Percentiles rank a stretch among this genome's conserved stretches.
Conservation (phyloP, 768 basidiomycete genomes). For the Nidularia pulvinata region DNA sequence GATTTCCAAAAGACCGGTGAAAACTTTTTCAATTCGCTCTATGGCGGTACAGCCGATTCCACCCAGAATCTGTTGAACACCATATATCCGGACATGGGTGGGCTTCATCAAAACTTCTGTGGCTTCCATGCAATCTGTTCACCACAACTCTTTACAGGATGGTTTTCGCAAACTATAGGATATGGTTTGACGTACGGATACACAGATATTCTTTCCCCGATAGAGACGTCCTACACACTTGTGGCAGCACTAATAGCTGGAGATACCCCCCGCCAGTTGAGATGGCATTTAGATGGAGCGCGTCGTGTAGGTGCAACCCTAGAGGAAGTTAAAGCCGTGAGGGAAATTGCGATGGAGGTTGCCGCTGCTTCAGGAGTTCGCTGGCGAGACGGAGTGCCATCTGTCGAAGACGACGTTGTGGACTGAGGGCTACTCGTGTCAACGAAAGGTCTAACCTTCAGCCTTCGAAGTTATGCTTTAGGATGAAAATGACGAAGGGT, state of each 20-base stretch:
- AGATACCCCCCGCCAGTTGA: conserved; percentile 62
- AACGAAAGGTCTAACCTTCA: too few relatives aligned
- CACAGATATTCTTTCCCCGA: conserved; percentile 39
- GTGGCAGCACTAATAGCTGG: conserved; percentile 61
- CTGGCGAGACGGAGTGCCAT: conserved; percentile 56
- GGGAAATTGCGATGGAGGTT: conserved; percentile 53
- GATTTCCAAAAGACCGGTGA: conserved; percentile 41
- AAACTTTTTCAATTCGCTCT: conserved; percentile 44
- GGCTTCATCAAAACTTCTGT: conserved; percentile 8
- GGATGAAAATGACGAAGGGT: too few relatives aligned
- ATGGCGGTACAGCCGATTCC: conserved; percentile 51
- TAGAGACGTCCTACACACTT: conserved; percentile 61
- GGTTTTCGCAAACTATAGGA: conserved; percentile 50
- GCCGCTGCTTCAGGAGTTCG: conserved; percentile 42
- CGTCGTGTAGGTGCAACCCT: conserved; percentile 50
- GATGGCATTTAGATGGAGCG: conserved; percentile 64
- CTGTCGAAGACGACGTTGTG: conserved; percentile 21
- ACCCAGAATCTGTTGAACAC: conserved; percentile 44
- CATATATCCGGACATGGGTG: conserved; percentile 68
- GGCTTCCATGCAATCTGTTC: neutral
- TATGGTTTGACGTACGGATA: conserved; percentile 60
- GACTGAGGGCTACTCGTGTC: too few relatives aligned
- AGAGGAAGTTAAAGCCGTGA: conserved; percentile 54
- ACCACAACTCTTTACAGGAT: conserved; percentile 32
- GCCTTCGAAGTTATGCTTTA: too few relatives aligned